A percentile compares a stretch with the other conserved stretches of the same genome.
Conservation (phyloP, 306 rosid species). For the Gillenia trifoliata region DNA sequence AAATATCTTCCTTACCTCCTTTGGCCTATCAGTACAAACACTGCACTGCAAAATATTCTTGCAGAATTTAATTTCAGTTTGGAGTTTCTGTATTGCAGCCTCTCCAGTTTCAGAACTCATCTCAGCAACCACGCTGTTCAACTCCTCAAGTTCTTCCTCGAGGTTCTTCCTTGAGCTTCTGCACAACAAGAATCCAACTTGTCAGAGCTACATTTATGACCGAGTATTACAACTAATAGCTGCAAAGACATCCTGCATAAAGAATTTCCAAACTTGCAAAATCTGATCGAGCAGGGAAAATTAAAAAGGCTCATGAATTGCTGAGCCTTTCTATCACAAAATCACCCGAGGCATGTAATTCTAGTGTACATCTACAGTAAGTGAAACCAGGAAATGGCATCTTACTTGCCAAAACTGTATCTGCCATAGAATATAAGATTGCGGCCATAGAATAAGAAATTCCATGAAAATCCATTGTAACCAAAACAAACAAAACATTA, state of each 20-base stretch:
- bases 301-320: too few species aligned
- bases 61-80: constrained; percentile 72
- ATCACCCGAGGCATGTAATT: neutral
- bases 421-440: neutral
- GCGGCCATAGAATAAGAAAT: neutral
- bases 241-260: neutral
- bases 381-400: neutral
- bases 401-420: neutral
- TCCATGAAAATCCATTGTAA: neutral
- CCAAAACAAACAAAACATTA: constrained; percentile 20
- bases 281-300: neutral
- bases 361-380: neutral
- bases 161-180: constrained; percentile 64
- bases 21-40: constrained; percentile 89
- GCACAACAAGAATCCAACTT: constrained; percentile 22
- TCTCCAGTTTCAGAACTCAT: constrained; percentile 76
- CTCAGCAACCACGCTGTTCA: constrained; percentile 55
- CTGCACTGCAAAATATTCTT: constrained; percentile 87
- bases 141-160: constrained; percentile 70
- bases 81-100: constrained; percentile 71
- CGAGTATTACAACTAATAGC: neutral
- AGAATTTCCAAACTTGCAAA: neutral
- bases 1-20: constrained; percentile 61
- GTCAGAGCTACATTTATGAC: constrained; percentile 20
- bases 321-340: neutral